Evolutionary conservation across 768 basidiomycete species (phyloP).

Genomic region (Mycena kentingensis): DNA sequence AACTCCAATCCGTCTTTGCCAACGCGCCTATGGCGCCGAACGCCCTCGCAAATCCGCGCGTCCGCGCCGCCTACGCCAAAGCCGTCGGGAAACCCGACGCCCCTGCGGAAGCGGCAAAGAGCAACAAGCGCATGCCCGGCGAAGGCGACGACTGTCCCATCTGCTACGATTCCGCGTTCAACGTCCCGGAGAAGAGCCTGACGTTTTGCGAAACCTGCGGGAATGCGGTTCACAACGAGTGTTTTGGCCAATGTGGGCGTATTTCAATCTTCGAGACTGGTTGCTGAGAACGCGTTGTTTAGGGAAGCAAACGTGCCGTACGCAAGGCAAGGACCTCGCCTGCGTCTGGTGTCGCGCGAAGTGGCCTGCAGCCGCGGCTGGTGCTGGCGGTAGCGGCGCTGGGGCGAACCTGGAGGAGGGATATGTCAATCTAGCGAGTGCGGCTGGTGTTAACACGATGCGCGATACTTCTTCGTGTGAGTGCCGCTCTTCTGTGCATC

Average conservation of each 20-base stretch:
- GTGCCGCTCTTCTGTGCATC: constrained; percentile 23
- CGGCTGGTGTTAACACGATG: constrained; percentile 58
- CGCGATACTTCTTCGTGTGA: constrained; percentile 73
- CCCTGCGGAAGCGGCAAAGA: constrained; percentile 8
- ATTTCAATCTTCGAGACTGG: constrained; percentile 2
- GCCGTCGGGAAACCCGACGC: constrained; percentile 60
- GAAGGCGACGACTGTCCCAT: constrained; percentile 78
- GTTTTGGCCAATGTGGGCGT: constrained; percentile 70
- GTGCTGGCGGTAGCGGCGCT: constrained; percentile 23
- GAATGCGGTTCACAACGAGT: constrained; percentile 71
- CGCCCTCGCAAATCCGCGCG: constrained; percentile 51
- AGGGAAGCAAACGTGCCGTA: constrained; percentile 38
- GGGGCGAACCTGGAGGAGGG: constrained; percentile 34
- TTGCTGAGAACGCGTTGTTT: neutral
- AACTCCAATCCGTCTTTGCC: constrained; percentile 67
- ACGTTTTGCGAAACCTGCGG: constrained; percentile 68
- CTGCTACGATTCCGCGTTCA: constrained; percentile 73
- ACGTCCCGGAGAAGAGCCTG: constrained; percentile 45
- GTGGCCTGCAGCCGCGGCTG: constrained; percentile 44
- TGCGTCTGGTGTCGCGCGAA: constrained; percentile 78
- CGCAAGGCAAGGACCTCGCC: constrained; percentile 49
- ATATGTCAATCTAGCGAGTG: constrained; percentile 63
- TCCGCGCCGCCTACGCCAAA: constrained; percentile 61
- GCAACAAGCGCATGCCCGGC: constrained; percentile 53
- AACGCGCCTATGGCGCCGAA: constrained; percentile 69